Evolutionary conservation across 164 flowering plant genomes (phyloP).

Genomic region (Liriodendron chinense): DNA sequence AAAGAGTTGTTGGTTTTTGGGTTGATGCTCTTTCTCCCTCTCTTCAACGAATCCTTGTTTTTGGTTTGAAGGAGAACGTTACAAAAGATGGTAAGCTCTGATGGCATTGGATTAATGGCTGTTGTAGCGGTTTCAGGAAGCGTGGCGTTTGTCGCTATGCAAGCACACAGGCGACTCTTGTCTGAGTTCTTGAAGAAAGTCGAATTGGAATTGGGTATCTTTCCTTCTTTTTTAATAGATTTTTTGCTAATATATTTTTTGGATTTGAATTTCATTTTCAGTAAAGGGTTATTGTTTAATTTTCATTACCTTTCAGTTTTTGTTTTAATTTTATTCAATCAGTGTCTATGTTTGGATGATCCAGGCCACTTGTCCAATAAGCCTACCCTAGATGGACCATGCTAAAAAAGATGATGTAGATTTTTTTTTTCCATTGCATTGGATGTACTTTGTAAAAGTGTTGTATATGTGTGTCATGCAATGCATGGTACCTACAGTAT

Average conservation of each 20-base stretch:
- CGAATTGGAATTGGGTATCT: slow-evolving; percentile 45
- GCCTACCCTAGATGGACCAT: too few species aligned
- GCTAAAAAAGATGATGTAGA: too few species aligned
- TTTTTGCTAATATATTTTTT: neutral
- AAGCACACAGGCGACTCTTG: slow-evolving; percentile 63
- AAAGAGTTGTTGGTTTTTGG: neutral
- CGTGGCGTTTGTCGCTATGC: slow-evolving; percentile 55
- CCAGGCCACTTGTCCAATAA: too few species aligned
- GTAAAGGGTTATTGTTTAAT: too few species aligned
- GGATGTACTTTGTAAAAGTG: too few species aligned
- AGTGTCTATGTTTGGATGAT: too few species aligned
- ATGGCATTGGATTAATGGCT: slow-evolving; percentile 63
- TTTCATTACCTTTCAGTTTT: too few species aligned
- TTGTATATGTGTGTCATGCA: too few species aligned
- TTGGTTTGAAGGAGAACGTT: too few species aligned
- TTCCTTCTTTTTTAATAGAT: neutral
- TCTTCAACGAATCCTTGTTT: neutral
- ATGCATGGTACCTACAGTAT: too few species aligned
- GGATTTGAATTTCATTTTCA: neutral
- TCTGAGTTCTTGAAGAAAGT: slow-evolving; percentile 73
- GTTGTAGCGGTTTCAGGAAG: slow-evolving; percentile 84
- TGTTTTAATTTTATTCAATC: too few species aligned
- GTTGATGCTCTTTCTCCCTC: neutral
- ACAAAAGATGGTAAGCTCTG: slow-evolving; percentile 40
- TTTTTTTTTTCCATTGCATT: too few species aligned